These are phyloP conservation scores for Heliocybe sulcata DNA, from an alignment of 1,284 basidiomycete species.

Conservation along the genomic window DNA sequence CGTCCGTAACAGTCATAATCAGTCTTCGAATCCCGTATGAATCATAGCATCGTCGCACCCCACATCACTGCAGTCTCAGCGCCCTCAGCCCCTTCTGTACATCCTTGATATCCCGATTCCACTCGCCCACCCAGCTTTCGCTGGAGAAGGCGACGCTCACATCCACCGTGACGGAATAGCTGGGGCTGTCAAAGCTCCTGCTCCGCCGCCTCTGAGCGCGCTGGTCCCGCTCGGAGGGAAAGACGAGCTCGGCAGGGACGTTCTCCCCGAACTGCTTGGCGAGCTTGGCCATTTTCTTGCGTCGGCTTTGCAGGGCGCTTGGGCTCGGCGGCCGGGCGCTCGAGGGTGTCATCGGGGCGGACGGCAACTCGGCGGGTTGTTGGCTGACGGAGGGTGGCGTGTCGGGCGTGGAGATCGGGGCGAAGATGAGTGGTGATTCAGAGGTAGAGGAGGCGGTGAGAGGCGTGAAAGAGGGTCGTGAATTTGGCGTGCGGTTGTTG, in stretches of 20 bases:
- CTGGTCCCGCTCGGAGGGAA: constrained; percentile 11
- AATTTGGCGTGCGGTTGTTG: neutral
- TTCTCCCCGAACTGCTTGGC: constrained; percentile 45
- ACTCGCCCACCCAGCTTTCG: constrained; percentile 11
- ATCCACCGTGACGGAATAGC: neutral
- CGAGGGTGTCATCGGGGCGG: neutral
- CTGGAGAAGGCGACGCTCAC: neutral
- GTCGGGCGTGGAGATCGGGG: neutral
- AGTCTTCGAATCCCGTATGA: neutral
- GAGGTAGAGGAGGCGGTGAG: neutral
- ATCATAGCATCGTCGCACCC: too few species aligned
- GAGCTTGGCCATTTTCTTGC: constrained; percentile 40
- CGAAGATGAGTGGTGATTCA: neutral
- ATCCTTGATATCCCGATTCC: constrained; percentile 14
- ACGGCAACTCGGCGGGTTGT: neutral
- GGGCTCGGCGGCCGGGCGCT: neutral
- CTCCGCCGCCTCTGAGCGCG: neutral
- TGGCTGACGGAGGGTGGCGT: neutral
- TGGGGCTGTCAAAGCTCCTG: neutral
- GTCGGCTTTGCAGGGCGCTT: constrained; percentile 13
- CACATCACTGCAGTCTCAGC: constrained; percentile 7
- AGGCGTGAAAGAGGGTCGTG: neutral
- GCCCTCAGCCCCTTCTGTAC: constrained; percentile 13
- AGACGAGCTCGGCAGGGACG: constrained; percentile 45
- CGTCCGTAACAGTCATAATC: neutral